These are phyloP conservation scores for Spizellomyces sp. DNA, from an alignment of 192 early-diverging fungal genomes.

Conservation along the genomic window DNA sequence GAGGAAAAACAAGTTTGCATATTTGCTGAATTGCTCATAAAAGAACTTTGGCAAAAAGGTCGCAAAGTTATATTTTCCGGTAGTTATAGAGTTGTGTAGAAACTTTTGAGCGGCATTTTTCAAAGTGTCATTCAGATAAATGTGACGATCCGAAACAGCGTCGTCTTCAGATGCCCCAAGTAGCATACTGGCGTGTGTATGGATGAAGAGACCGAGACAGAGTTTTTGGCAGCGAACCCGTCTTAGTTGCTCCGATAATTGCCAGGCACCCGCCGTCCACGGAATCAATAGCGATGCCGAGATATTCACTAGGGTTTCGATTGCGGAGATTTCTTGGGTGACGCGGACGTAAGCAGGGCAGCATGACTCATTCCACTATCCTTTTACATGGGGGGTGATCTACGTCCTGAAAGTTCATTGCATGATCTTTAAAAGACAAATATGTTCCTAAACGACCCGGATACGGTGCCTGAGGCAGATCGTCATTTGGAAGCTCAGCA, in stretches of 20 bases:
- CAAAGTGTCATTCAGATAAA: conserved; percentile 85
- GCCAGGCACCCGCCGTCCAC: too few species aligned
- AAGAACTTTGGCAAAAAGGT: conserved; percentile 96
- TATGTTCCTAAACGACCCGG: conserved; percentile 12
- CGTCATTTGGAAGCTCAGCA: conserved; percentile 23
- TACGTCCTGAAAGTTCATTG: too few species aligned
- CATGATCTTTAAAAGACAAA: background rate
- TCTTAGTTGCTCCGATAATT: too few species aligned
- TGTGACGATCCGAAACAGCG: conserved; percentile 64
- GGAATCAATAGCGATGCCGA: too few species aligned
- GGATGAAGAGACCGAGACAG: background rate
- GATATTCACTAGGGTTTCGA: too few species aligned
- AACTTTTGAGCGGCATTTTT: conserved; percentile 81
- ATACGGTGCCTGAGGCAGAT: conserved; percentile 11
- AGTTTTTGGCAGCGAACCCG: too few species aligned
- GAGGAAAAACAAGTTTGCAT: conserved; percentile 99
- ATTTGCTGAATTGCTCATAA: conserved; percentile 97
- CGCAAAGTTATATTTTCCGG: conserved; percentile 93
- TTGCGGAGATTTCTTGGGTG: too few species aligned
- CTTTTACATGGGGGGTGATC: too few species aligned
- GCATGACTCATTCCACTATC: too few species aligned
- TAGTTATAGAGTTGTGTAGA: conserved; percentile 90
- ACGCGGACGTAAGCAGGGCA: too few species aligned
- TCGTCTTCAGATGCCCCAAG: conserved; percentile 35
- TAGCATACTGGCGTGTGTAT: conserved; percentile 12